Conservation (phyloP, 441 rosid genomes). For the Arabidopsis hybrid region DNA sequence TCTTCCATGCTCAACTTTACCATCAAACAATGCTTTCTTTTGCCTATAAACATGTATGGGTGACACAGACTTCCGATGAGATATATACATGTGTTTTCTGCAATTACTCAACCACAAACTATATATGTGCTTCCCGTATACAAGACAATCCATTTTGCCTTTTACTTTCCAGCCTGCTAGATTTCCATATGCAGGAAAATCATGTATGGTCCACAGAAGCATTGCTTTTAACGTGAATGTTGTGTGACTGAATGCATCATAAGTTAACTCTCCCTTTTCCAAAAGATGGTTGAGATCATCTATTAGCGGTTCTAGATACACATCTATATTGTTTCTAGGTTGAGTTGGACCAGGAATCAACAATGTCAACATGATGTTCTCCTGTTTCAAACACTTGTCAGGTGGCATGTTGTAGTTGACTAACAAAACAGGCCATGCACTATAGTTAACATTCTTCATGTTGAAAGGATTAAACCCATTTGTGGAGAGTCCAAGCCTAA, state of each 20-base stretch:
- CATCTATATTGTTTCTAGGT: constrained; percentile 7
- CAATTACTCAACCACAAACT: background rate
- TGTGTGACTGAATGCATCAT: background rate
- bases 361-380: constrained; percentile 21
- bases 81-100: too few species aligned
- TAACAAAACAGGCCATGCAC: too few species aligned
- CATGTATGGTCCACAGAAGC: background rate
- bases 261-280: background rate
- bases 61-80: background rate
- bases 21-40: background rate
- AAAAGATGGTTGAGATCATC: background rate
- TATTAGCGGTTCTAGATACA: constrained; percentile 11
- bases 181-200: constrained; percentile 7
- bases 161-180: constrained; percentile 8
- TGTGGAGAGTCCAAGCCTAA: too few species aligned
- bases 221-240: background rate
- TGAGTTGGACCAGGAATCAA: background rate
- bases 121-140: background rate
- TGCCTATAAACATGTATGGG: background rate
- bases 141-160: constrained; percentile 9
- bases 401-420: background rate
- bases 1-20: background rate
- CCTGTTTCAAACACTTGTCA: constrained; percentile 15
- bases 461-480: background rate
- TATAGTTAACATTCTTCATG: too few species aligned